These are phyloP conservation scores for Cordia subcordata DNA, from an alignment of 257 asterid species.

Conservation along the genomic window DNA sequence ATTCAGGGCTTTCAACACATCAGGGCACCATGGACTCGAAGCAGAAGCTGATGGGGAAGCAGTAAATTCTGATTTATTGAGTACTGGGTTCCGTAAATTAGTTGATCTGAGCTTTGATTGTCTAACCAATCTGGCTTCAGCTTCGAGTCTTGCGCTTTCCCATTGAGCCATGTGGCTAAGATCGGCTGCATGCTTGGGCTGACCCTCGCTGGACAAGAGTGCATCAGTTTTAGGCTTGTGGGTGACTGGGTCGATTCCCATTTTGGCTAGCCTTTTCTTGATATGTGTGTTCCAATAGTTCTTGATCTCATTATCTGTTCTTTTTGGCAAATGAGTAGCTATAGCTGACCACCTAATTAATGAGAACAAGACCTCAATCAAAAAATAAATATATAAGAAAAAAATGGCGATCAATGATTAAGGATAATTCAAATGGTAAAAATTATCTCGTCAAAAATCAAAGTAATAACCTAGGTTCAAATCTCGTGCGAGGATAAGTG, in stretches of 20 bases:
- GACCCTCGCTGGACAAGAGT: slow-evolving; percentile 47
- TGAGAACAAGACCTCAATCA: slow-evolving; percentile 5
- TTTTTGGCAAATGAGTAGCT: slow-evolving; percentile 62
- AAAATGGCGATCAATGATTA: too few species aligned
- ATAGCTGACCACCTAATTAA: slow-evolving; percentile 92
- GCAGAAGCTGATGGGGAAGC: slow-evolving; percentile 25
- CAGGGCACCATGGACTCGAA: slow-evolving; percentile 30
- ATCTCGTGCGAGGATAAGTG: too few species aligned
- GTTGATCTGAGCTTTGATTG: slow-evolving; percentile 52
- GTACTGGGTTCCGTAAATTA: slow-evolving; percentile 22
- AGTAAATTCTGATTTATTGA: slow-evolving; percentile 27
- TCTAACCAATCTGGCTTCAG: slow-evolving; percentile 60
- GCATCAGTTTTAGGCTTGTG: slow-evolving; percentile 67
- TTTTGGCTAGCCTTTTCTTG: slow-evolving; percentile 57
- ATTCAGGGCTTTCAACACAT: slow-evolving; percentile 56
- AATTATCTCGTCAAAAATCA: too few species aligned
- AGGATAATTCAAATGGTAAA: too few species aligned
- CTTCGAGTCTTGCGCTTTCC: slow-evolving; percentile 82
- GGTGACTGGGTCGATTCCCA: slow-evolving; percentile 82
- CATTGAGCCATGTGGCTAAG: slow-evolving; percentile 81
- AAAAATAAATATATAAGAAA: too few species aligned
- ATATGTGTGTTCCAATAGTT: slow-evolving; percentile 78
- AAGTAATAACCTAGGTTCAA: too few species aligned
- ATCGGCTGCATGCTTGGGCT: slow-evolving; percentile 54
- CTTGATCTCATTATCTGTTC: slow-evolving; percentile 74